These are phyloP conservation scores for Coemansia sp. DNA, from an alignment of 192 early-diverging fungal genomes.

Conservation along the genomic window DNA sequence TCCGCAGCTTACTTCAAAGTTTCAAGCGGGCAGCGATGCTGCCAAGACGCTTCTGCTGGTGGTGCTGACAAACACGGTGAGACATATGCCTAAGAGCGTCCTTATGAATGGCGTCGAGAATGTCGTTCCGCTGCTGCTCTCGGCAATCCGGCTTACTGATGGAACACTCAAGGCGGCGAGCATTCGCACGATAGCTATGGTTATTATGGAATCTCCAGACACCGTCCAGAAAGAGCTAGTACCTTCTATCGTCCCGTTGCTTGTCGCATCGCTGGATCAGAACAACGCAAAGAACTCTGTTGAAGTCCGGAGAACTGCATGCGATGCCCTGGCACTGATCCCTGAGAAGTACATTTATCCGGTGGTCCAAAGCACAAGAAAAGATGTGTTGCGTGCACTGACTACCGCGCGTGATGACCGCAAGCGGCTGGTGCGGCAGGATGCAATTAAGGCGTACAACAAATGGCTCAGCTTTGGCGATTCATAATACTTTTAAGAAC, in stretches of 20 bases:
- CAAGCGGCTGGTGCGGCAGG: slow-evolving; percentile 81
- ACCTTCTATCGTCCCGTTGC: slow-evolving; percentile 23
- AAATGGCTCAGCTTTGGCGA: slow-evolving; percentile 69
- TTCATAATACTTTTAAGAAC: slow-evolving; percentile 1
- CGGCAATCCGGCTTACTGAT: slow-evolving; percentile 66
- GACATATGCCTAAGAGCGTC: slow-evolving; percentile 80
- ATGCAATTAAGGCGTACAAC: slow-evolving; percentile 82
- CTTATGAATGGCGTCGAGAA: slow-evolving; percentile 72
- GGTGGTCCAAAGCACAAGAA: slow-evolving; percentile 61
- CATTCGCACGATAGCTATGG: slow-evolving; percentile 71
- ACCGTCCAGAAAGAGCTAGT: slow-evolving; percentile 48
- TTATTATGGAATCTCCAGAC: slow-evolving; percentile 67
- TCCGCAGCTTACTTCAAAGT: slow-evolving; percentile 62
- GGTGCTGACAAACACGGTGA: slow-evolving; percentile 77
- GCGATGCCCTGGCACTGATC: slow-evolving; percentile 65
- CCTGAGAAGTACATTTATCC: slow-evolving; percentile 62
- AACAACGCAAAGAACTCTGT: slow-evolving; percentile 22
- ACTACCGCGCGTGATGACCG: slow-evolving; percentile 73
- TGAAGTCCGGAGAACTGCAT: slow-evolving; percentile 69
- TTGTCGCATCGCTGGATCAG: slow-evolving; percentile 16
- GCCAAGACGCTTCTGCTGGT: slow-evolving; percentile 73
- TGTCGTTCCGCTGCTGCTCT: slow-evolving; percentile 75
- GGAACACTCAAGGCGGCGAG: slow-evolving; percentile 67
- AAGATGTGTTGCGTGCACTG: slow-evolving; percentile 62
- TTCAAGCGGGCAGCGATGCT: slow-evolving; percentile 34